These are phyloP conservation scores for Taiwanofungus camphoratus DNA, from an alignment of 1,284 basidiomycete genomes.

Conservation along the genomic window DNA sequence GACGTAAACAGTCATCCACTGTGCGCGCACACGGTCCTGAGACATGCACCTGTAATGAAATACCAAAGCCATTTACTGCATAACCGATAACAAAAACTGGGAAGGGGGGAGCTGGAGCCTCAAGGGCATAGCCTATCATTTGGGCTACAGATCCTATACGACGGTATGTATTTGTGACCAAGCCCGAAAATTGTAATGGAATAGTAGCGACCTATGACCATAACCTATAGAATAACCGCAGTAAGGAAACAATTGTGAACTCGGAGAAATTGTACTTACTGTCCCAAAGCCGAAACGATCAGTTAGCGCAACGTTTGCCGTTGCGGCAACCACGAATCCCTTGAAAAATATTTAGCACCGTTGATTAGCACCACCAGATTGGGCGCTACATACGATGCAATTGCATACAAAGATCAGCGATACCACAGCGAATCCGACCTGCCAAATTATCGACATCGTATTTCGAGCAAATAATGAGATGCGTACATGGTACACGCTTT, in stretches of 20 bases:
- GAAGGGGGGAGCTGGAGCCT: slow-evolving; percentile 58
- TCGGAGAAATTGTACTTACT: slow-evolving; percentile 26
- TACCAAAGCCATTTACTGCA: slow-evolving; percentile 57
- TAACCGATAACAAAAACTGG: slow-evolving; percentile 57
- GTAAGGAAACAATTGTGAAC: neutral
- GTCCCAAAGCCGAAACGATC: slow-evolving; percentile 53
- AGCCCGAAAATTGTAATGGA: neutral
- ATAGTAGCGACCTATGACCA: slow-evolving; percentile 20
- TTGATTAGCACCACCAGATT: neutral
- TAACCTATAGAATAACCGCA: slow-evolving; percentile 18
- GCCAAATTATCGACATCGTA: neutral
- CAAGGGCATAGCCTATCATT: slow-evolving; percentile 46
- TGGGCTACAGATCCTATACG: slow-evolving; percentile 28
- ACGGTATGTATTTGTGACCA: neutral
- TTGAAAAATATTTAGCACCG: slow-evolving; percentile 12
- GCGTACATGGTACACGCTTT: slow-evolving; percentile 42
- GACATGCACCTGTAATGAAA: slow-evolving; percentile 16
- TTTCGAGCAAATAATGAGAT: neutral
- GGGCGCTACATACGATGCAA: slow-evolving; percentile 35
- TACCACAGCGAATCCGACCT: slow-evolving; percentile 41
- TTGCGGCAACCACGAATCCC: slow-evolving; percentile 43
- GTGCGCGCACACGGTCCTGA: too few relatives aligned
- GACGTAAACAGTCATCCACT: neutral
- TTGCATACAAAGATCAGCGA: slow-evolving; percentile 55
- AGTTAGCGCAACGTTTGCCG: slow-evolving; percentile 44